Conservation (phyloP, 257 asterid genomes). For the Fraxinus americana region DNA sequence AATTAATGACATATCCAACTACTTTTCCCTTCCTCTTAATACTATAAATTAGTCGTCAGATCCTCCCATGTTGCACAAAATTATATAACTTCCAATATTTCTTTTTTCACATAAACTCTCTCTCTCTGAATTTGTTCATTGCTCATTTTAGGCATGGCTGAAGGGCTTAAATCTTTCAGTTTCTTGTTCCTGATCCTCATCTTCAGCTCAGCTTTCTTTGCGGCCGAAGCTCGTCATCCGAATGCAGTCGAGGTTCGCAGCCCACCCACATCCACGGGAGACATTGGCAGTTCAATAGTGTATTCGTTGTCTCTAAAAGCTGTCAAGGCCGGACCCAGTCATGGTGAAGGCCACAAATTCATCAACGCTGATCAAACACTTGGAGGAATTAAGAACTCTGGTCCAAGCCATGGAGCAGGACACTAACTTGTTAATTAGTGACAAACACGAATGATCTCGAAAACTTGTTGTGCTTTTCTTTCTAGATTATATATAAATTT, state of each 20-base stretch:
- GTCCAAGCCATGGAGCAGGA: slow-evolving; percentile 11
- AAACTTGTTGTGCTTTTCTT: neutral
- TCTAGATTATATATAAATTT: no score
- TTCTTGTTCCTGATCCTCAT: neutral
- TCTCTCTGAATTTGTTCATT: neutral
- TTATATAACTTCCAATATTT: no score
- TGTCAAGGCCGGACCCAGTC: slow-evolving; percentile 25
- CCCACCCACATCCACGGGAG: no score
- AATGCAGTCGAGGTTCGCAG: neutral
- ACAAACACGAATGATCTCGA: neutral
- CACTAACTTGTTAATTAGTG: slow-evolving; percentile 1
- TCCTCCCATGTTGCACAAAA: neutral
- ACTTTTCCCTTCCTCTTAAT: neutral
- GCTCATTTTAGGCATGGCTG: neutral
- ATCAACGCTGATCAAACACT: neutral
- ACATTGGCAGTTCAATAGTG: neutral
- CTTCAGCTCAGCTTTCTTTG: neutral
- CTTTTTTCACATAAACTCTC: neutral
- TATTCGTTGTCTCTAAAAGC: neutral
- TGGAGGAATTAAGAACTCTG: neutral
- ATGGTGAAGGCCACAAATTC: slow-evolving; percentile 1
- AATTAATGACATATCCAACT: neutral
- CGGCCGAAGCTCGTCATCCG: neutral
- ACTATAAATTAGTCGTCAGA: neutral
- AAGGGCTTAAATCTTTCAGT: neutral